Base-by-base conservation (phyloP, 163 green algal species). In the Scenedesmus sp. region DNA sequence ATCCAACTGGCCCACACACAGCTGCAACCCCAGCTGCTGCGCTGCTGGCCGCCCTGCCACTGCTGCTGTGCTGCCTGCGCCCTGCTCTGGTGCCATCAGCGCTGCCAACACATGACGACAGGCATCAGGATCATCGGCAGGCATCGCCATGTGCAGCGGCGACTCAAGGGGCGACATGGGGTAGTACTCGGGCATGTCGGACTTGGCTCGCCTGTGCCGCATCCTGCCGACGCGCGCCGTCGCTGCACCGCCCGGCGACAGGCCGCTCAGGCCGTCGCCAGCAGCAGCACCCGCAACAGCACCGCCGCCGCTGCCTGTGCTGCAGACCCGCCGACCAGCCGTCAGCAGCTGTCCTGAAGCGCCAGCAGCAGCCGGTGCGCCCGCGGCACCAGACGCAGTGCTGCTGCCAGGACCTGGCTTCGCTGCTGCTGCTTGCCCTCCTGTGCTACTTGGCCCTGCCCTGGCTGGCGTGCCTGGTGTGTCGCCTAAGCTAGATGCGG, bases 171-270 rank as follows among this genome's bases (percentile, higher is more conserved):
- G 85, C 13, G 70, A 85, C n/a, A 90, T 40, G 20, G 85, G 85
- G 44, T 61, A 84, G 46, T 85, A 90, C 40, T 90, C 85, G 3
- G 85, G 85, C 65, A 90, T 90, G 35, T 84, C 85, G 59, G 70
- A 85, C 5, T 59, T 49, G 33, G 85, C 85, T 0, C 85, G 70
- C n/a, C 85, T 51, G 72, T 90, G 85, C 13, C 72, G 46, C 70
- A 90, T 35, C 43, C 85, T 70, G 46, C 85, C 85, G 26, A 90
- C 65, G 43, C 85, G 85, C 20, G 85, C 85, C 13, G 85, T 49
- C n/a, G 44, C 68, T 43, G 85, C 85, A 43, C 68, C 68, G 46
- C 49, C 81, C 33, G 73, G 73, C n/a, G 73, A 51, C 37, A 51
- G 4, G 18, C 82, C 51, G 35, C 82, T 53, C 4, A 79, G 33